Base-by-base conservation (phyloP, 257 asterid genomes). In the Scutellaria minor region DNA sequence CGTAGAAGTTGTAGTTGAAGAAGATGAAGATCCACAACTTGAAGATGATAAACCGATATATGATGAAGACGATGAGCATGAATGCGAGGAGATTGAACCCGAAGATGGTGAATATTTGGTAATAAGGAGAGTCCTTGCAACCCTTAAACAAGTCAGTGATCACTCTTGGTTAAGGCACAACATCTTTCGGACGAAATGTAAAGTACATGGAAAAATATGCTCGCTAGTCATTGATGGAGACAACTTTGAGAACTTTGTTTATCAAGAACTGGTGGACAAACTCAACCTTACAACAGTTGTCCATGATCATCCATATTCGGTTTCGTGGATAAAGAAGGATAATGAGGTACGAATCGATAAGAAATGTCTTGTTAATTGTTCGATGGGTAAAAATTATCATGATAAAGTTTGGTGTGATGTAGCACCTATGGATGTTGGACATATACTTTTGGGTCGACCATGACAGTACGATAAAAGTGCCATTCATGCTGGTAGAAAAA, bases 91-190 rank as follows among this genome's bases (percentile, higher is more conserved):
- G 24, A 45, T 71, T 18, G 42, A 47, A 3, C 76, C 61, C 0
- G 51, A 71, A 59, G 60, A 46, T 27, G 68, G 68, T 45, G 46
- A 70, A 8, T 57, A 59, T 10, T 58, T 70, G 47, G 75, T 45
- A 1, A 56, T 70, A 0, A 9, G 6, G n/a, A 6, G 66, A 42
- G 60, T 35, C 4, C 40, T 68, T 41, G 27, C 55, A 22, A 1
- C 66, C 37, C 20, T 35, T 2, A 39, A 68, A 6, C 70, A 24
- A 51, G 72, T 10, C 6, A 5, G 37, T 51, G 9, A 51, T 6
- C 51, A 67, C 9, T 8, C 12, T 14, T 52, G 63, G 72, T 15
- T 67, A 1, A 67, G 72, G 37, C 4, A 31, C 5, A 31, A 31
- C 0, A 31, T 31, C 37, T 31, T 31, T 31, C 37, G 37, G 5